Conservation (phyloP, 805 yeast species). For the Pichia insulana region DNA sequence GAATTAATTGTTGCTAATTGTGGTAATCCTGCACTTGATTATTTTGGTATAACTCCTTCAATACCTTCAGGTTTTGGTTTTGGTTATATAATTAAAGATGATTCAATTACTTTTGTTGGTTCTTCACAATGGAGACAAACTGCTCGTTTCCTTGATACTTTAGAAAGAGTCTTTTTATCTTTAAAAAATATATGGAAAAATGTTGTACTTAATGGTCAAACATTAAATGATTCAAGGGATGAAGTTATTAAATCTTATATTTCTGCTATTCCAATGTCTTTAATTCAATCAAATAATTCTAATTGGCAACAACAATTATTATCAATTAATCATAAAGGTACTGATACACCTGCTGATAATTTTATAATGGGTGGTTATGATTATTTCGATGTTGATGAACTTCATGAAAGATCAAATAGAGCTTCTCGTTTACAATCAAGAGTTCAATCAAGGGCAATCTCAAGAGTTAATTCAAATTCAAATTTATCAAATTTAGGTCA, state of each 20-base stretch:
- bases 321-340: background rate
- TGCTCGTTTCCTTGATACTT: slow-evolving; percentile 43
- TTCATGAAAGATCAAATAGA: slow-evolving; percentile 36
- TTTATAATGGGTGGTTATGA: slow-evolving; percentile 50
- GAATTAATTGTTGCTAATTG: slow-evolving; percentile 41
- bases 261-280: slow-evolving; percentile 27
- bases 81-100: slow-evolving; percentile 47
- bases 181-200: slow-evolving; percentile 31
- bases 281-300: slow-evolving; percentile 25
- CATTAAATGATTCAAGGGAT: slow-evolving; percentile 12
- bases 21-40: slow-evolving; percentile 50
- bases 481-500: slow-evolving; percentile 11
- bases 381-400: slow-evolving; percentile 50
- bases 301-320: slow-evolving; percentile 5
- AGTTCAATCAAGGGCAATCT: slow-evolving; percentile 20
- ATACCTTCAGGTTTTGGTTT: slow-evolving; percentile 51
- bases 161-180: slow-evolving; percentile 42
- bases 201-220: slow-evolving; percentile 9
- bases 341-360: slow-evolving; percentile 15
- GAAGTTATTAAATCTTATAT: slow-evolving; percentile 21
- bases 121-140: slow-evolving; percentile 57
- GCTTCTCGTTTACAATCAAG: slow-evolving; percentile 22
- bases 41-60: slow-evolving; percentile 55
- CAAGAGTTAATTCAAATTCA: slow-evolving; percentile 18
- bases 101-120: slow-evolving; percentile 40